phyloP scores from a whole-genome alignment of 257 asterid species.

The Fraxinus cuspidata region DNA sequence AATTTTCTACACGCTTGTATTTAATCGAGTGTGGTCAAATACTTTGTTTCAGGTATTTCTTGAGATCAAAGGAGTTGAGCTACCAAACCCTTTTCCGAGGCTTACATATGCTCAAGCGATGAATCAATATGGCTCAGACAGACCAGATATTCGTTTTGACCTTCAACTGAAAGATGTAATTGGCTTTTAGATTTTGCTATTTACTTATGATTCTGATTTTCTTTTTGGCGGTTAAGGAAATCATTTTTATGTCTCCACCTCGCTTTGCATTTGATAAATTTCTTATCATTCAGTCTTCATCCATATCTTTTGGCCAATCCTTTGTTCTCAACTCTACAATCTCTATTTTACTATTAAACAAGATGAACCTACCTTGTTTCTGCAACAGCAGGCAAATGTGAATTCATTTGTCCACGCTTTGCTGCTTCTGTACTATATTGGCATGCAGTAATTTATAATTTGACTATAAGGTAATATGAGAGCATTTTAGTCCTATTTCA shows the following conservation, averaged over 20 bases:
- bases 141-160: slow-evolving; percentile 85
- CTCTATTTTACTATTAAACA: neutral
- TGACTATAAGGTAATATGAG: neutral
- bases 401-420: neutral
- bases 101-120: slow-evolving; percentile 89
- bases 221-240: slow-evolving; percentile 6
- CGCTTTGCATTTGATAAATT: slow-evolving; percentile 8
- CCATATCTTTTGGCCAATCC: neutral
- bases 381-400: neutral
- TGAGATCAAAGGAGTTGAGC: slow-evolving; percentile 79
- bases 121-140: slow-evolving; percentile 89
- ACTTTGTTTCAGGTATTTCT: slow-evolving; percentile 65
- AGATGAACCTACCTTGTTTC: slow-evolving; percentile 3
- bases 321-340: neutral
- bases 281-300: neutral
- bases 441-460: neutral
- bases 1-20: neutral
- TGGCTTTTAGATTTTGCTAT: slow-evolving; percentile 16
- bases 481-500: neutral
- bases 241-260: neutral
- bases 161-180: slow-evolving; percentile 78
- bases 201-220: slow-evolving; percentile 18
- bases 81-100: slow-evolving; percentile 92
- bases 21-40: slow-evolving; percentile 22
- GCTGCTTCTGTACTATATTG: neutral